Evolutionary conservation across 1,139 yeast species (phyloP).

Genomic region (Kurtzmaniella quercitrusa): DNA sequence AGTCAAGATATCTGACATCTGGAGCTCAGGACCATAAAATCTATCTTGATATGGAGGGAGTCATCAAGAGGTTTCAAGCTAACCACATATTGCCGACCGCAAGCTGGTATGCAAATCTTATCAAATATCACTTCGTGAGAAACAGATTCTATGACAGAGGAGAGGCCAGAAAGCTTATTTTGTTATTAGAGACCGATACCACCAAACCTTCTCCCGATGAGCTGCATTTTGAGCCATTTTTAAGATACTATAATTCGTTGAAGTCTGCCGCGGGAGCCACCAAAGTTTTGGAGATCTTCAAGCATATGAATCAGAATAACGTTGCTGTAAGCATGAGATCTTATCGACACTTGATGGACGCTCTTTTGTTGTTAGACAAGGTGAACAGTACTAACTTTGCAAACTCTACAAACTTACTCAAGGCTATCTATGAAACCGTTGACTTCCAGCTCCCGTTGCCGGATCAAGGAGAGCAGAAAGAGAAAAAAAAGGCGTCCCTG

Average conservation of each 20-base stretch:
- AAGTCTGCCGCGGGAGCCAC: slow-evolving; percentile 25
- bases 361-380: slow-evolving; percentile 38
- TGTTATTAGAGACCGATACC: not conserved
- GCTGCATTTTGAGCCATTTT: slow-evolving; percentile 27
- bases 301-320: slow-evolving; percentile 33
- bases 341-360: slow-evolving; percentile 36
- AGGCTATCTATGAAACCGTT: slow-evolving; percentile 30
- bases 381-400: slow-evolving; percentile 18
- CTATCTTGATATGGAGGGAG: not conserved
- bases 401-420: slow-evolving; percentile 26
- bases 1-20: not conserved
- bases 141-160: slow-evolving; percentile 14
- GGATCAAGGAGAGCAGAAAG: not conserved
- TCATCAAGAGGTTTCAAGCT: not conserved
- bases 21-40: not conserved
- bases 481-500: not conserved
- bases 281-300: slow-evolving; percentile 30
- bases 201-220: slow-evolving; percentile 1
- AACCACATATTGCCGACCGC: slow-evolving; percentile 6
- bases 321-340: slow-evolving; percentile 31
- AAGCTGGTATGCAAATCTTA: slow-evolving; percentile 16
- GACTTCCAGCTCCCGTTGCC: slow-evolving; percentile 17
- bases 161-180: not conserved
- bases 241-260: slow-evolving; percentile 18
- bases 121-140: slow-evolving; percentile 17